Percentiles rank a stretch among this genome's conserved stretches.
Evolutionary conservation across 345 rosid genomes (phyloP).

Genomic region (Camelina laxa): DNA sequence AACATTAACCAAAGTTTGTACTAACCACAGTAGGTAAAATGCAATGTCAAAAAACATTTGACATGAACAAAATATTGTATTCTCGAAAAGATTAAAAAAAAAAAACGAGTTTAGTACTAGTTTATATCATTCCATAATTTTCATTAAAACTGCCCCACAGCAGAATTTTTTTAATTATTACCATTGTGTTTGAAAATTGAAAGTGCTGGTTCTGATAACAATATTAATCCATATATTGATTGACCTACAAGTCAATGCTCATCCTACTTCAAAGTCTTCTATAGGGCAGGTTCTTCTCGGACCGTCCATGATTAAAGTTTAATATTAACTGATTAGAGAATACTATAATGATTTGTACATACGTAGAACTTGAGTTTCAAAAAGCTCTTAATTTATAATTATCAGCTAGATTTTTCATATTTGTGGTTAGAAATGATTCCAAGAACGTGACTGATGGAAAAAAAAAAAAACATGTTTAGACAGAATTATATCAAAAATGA

Average conservation of each 20-base stretch:
- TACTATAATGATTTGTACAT: not conserved
- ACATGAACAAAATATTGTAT: not conserved
- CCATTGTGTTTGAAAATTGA: conserved; percentile 1
- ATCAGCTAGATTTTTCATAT: not conserved
- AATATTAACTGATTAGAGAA: not conserved
- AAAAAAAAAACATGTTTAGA: not conserved
- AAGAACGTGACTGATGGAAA: not conserved
- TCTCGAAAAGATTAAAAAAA: not conserved
- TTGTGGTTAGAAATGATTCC: not conserved
- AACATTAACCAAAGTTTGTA: not conserved
- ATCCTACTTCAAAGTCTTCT: conserved; percentile 1
- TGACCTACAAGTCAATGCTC: conserved; percentile 12
- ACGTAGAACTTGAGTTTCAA: not conserved
- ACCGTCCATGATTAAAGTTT: not conserved
- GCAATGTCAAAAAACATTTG: not conserved
- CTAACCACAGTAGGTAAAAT: not conserved
- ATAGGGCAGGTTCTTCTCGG: conserved; percentile 11
- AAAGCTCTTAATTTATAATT: not conserved
- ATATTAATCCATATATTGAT: not conserved
- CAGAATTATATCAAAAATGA: not conserved
- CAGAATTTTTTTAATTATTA: not conserved
- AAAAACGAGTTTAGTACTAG: not conserved
- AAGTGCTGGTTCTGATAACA: not conserved
- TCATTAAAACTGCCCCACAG: not conserved
- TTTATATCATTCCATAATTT: not conserved